Base-by-base conservation (phyloP, 2,329 filamentous ascomycete species). In the Ophioceras dolichostomum region DNA sequence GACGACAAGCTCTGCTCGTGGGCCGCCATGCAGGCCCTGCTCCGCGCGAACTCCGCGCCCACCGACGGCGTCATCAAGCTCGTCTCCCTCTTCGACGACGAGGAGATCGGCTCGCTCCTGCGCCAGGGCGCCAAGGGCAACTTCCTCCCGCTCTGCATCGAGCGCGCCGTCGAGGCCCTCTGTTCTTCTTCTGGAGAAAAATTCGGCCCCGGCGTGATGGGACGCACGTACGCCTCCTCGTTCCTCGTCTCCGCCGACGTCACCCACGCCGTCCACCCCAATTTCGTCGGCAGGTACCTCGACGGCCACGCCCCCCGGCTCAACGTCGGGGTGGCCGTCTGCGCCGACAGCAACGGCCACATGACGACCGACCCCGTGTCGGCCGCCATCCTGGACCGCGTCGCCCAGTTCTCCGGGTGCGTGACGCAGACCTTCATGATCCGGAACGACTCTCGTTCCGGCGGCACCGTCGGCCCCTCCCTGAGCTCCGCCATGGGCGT, bases 1-100 rank as follows among this genome's bases (percentile, higher is more conserved):
- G 91, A 98, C 55, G 91, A 98, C 64, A 96, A 95, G 67, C 79
- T 98, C 33, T 96, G 91, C 68, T 93, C 84, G 22, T 96, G 86
- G 79, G 77, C 87, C 7, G 89, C 91, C 7, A 70, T 95, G 37
- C 79, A 88, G 57, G 88, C 77, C 4, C 76, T 98, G 0, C 67
- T 95, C 20, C 76, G 80, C 35, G 76, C 79, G 14, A 65, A 73
- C 16, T 64, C 73, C 10, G 65, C 58, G 46, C 63, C 70, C 1
- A 56, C 64, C 9, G 72, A 80, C 42, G 71, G 78, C n/a, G 73
- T 80, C 38, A 77, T 96, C 59, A 93, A 93, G 61, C 68, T 95
- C 39, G 84, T 91, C 26, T 87, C 82, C n/a, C 79, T 95, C 49
- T 96, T 96, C 52, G 91, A 96, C 54, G 83, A 95, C 51, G 91